These are phyloP conservation scores for Phytophthora pinifolia DNA, from an alignment of 352 stramenopile genomes.

Conservation along the genomic window DNA sequence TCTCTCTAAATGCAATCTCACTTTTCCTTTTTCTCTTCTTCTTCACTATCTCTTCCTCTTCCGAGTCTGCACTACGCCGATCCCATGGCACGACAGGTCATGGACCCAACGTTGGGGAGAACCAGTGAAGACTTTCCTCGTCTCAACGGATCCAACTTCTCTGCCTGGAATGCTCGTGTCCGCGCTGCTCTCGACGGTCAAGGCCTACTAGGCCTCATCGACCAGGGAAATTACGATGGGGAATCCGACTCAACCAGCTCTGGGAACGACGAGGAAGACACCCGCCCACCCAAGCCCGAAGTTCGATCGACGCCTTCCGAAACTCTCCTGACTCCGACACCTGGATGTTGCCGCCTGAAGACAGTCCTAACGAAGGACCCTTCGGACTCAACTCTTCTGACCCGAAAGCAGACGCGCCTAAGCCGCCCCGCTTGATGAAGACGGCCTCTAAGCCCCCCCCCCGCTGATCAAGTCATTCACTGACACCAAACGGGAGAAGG, in stretches of 20 bases:
- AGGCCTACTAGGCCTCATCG: conserved; percentile 12
- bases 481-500: background rate
- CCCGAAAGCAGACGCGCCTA: background rate
- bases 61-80: too few relatives aligned
- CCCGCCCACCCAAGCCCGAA: background rate
- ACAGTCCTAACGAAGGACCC: too few relatives aligned
- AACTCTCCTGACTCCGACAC: too few relatives aligned
- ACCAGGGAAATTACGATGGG: conserved; percentile 9
- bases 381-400: conserved; percentile 7
- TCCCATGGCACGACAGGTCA: conserved; percentile 12
- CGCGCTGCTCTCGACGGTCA: conserved; percentile 12
- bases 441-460: background rate
- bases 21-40: too few relatives aligned
- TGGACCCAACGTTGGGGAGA: conserved; percentile 12
- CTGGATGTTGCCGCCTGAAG: too few relatives aligned
- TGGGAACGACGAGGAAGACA: background rate
- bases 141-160: conserved; percentile 20
- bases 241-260: conserved; percentile 4
- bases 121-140: conserved; percentile 6
- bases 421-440: background rate
- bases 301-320: too few relatives aligned
- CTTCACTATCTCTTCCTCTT: too few relatives aligned
- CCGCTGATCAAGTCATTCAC: background rate
- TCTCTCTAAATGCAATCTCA: too few relatives aligned
- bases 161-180: conserved; percentile 9